Conservation (phyloP, 208 protist species). For the Acanthamoeba culbertsoni region DNA sequence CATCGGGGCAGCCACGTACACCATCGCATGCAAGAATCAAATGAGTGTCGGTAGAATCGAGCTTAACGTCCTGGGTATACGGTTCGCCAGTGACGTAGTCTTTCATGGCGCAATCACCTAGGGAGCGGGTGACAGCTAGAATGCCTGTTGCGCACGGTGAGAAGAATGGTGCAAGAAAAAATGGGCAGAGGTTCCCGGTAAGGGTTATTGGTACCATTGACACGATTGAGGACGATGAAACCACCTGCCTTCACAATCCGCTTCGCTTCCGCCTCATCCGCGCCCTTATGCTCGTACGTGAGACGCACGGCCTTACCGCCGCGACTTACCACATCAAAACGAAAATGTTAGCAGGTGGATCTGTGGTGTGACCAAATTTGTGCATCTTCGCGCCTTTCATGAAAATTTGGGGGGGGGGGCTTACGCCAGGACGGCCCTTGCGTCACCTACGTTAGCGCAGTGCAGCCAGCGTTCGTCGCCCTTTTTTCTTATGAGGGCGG, state of each 20-base stretch:
- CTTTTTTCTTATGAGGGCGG: constrained; percentile 38
- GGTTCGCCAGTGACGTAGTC: constrained; percentile 39
- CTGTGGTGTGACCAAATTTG: background rate
- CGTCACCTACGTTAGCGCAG: constrained; percentile 41
- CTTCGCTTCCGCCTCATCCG: constrained; percentile 1
- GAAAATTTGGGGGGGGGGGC: background rate
- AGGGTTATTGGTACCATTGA: background rate
- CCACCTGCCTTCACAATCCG: constrained; percentile 40
- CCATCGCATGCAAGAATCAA: constrained; percentile 56
- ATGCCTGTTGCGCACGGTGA: background rate
- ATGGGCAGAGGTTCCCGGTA: background rate
- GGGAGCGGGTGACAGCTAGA: constrained; percentile 48
- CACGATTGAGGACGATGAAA: constrained; percentile 51
- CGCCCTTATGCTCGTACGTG: constrained; percentile 52
- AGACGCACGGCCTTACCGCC: background rate
- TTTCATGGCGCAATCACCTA: constrained; percentile 59
- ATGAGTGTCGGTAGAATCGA: background rate
- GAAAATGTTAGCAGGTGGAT: too few relatives aligned
- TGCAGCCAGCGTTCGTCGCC: background rate
- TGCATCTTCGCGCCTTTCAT: background rate
- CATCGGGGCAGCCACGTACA: background rate
- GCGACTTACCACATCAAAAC: background rate
- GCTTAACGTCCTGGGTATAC: constrained; percentile 36
- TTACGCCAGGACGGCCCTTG: constrained; percentile 11
- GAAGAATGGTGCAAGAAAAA: background rate